Evolutionary conservation across 163 green algal genomes (phyloP).

Genomic region (Chlorella variabilis): DNA sequence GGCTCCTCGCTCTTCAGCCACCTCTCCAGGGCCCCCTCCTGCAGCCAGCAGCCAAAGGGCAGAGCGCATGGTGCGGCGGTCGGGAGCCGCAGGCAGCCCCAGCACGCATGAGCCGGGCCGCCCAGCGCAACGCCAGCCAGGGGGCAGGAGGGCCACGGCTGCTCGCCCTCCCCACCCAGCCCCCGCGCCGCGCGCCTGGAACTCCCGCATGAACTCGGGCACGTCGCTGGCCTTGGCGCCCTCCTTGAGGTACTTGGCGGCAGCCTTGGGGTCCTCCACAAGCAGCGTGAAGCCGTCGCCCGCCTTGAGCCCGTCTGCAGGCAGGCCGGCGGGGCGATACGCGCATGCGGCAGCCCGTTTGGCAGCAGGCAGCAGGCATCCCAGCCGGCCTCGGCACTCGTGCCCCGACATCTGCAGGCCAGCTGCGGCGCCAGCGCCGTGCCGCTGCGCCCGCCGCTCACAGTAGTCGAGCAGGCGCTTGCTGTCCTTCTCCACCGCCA

Average conservation of each 20-base stretch:
- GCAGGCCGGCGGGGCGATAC: too few relatives aligned
- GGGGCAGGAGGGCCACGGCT: background rate
- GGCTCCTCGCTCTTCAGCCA: conserved; percentile 61
- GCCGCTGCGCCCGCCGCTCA: background rate
- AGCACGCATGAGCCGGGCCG: background rate
- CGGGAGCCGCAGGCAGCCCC: background rate
- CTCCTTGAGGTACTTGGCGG: conserved; percentile 56
- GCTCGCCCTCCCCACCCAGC: background rate
- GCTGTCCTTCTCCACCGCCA: conserved; percentile 9
- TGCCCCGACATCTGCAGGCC: background rate
- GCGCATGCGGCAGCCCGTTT: too few relatives aligned
- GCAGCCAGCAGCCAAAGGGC: background rate
- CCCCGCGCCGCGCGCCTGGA: conserved; percentile 8
- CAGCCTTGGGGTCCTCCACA: conserved; percentile 4
- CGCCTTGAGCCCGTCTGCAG: conserved; percentile 7
- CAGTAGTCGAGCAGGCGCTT: conserved; percentile 21
- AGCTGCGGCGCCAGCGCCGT: background rate
- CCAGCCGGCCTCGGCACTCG: background rate
- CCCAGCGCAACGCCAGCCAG: background rate
- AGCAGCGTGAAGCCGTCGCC: background rate
- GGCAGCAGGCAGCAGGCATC: background rate
- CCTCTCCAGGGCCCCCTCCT: conserved; percentile 58
- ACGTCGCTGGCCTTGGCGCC: conserved; percentile 42
- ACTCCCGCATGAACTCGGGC: conserved; percentile 53
- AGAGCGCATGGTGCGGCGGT: too few relatives aligned